Percentiles rank a stretch among this genome's conserved stretches.
These are phyloP conservation scores for Sporobolomyces phaffii DNA, from an alignment of 768 basidiomycete genomes.

Conservation along the genomic window DNA sequence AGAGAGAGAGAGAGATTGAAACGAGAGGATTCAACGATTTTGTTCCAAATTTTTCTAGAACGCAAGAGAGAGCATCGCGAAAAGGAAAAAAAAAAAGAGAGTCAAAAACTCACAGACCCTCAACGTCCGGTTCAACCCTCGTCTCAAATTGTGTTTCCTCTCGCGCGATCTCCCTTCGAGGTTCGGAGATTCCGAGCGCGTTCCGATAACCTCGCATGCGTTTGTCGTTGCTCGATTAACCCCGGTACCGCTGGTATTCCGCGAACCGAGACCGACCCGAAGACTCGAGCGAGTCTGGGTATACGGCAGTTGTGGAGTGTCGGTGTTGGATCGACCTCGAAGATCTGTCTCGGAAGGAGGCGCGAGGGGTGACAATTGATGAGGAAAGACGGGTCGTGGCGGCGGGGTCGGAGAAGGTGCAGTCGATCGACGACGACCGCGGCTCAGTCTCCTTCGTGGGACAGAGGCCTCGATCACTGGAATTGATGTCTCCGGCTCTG, in stretches of 20 bases:
- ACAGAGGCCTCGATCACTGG: too few species aligned
- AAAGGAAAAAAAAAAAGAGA: not conserved
- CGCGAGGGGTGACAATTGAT: not conserved
- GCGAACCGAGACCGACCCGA: not conserved
- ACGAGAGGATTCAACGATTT: not conserved
- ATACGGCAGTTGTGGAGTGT: not conserved
- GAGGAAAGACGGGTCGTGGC: not conserved
- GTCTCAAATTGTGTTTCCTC: conserved; percentile 23
- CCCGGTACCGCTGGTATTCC: not conserved
- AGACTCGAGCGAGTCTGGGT: not conserved
- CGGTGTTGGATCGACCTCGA: too few species aligned
- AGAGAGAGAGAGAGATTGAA: too few species aligned
- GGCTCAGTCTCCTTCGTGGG: too few species aligned
- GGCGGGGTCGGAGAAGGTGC: not conserved
- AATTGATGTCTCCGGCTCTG: too few species aligned
- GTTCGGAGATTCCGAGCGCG: not conserved
- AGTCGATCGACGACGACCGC: not conserved
- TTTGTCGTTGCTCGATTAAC: not conserved
- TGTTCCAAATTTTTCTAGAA: not conserved
- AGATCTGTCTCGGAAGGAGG: not conserved
- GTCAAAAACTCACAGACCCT: conserved; percentile 14
- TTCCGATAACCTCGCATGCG: not conserved
- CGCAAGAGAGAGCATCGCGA: not conserved
- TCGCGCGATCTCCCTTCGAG: not conserved
- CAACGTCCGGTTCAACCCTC: conserved; percentile 18